Conservation (phyloP, 169 alveolate genomes). For the Cryptosporidium sp. region DNA sequence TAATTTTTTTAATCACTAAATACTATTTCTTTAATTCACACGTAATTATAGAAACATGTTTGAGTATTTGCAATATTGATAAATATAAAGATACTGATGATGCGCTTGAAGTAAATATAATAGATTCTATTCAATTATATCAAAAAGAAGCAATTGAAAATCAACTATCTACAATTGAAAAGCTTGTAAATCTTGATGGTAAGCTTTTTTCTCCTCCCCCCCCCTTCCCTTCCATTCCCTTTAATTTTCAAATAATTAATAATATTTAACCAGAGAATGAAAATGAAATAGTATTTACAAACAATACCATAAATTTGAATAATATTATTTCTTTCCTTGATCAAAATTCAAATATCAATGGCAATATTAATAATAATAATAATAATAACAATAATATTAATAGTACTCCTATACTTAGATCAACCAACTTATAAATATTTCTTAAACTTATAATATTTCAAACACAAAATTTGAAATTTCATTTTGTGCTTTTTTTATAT, state of each 20-base stretch:
- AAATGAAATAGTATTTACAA: slow-evolving; percentile 6
- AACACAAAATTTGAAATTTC: slow-evolving; percentile 11
- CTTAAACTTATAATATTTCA: slow-evolving; percentile 3
- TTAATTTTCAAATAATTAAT: background rate
- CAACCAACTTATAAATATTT: background rate
- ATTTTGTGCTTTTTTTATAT: slow-evolving; percentile 63
- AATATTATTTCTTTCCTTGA: slow-evolving; percentile 3
- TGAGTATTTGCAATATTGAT: slow-evolving; percentile 42
- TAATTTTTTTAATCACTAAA: background rate
- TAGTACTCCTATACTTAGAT: slow-evolving; percentile 6
- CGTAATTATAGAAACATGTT: slow-evolving; percentile 25
- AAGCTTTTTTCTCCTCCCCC: background rate
- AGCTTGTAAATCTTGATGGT: slow-evolving; percentile 25
- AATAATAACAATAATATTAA: background rate
- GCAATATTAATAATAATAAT: background rate
- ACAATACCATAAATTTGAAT: slow-evolving; percentile 14
- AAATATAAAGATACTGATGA: slow-evolving; percentile 60
- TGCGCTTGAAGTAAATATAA: slow-evolving; percentile 17
- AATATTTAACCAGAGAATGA: slow-evolving; percentile 13
- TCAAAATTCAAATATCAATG: slow-evolving; percentile 1
- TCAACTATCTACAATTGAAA: slow-evolving; percentile 35
- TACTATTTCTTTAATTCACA: background rate
- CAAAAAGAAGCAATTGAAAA: slow-evolving; percentile 65
- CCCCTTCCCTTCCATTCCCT: background rate
- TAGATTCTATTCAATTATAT: slow-evolving; percentile 51